Evolutionary conservation across 2,329 filamentous ascomycete genomes (phyloP).

Genomic region (Xylariomycetidae sp.): DNA sequence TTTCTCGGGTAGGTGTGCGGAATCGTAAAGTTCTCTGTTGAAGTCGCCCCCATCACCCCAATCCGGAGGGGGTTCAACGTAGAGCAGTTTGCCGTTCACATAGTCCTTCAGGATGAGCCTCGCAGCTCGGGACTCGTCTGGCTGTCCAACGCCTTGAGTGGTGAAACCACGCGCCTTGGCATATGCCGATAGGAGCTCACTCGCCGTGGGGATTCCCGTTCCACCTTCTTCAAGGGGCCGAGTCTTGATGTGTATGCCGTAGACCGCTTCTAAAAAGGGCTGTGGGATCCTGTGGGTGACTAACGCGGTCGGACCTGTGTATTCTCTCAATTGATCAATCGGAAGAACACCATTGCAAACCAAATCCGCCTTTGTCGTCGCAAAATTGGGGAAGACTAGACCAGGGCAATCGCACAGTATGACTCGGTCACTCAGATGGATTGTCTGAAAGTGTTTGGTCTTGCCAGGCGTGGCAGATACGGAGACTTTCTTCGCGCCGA

Average conservation of each 20-base stretch:
- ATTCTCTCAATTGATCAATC: conserved; percentile 94
- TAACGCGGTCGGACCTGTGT: conserved; percentile 77
- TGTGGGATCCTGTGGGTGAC: conserved; percentile 84
- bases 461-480: conserved; percentile 97
- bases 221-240: conserved; percentile 87
- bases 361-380: conserved; percentile 90
- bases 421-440: conserved; percentile 85
- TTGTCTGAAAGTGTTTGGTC: conserved; percentile 99
- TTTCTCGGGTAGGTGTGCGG: conserved; percentile 75
- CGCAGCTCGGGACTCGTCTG: conserved; percentile 88
- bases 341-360: conserved; percentile 93
- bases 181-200: conserved; percentile 81
- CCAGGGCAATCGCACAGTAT: conserved; percentile 96
- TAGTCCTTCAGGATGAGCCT: conserved; percentile 93
- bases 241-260: conserved; percentile 83
- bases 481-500: conserved; percentile 96
- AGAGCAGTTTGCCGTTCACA: conserved; percentile 91
- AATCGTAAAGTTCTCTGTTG: conserved; percentile 85
- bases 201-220: conserved; percentile 77
- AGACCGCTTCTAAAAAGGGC: conserved; percentile 83
- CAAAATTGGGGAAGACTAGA: conserved; percentile 98
- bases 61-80: conserved; percentile 78
- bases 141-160: conserved; percentile 82
- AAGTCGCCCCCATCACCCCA: conserved; percentile 71
- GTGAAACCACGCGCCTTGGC: conserved; percentile 86